Evolutionary conservation across 1,284 basidiomycete species (phyloP).

Genomic region (Ustilago crameri): DNA sequence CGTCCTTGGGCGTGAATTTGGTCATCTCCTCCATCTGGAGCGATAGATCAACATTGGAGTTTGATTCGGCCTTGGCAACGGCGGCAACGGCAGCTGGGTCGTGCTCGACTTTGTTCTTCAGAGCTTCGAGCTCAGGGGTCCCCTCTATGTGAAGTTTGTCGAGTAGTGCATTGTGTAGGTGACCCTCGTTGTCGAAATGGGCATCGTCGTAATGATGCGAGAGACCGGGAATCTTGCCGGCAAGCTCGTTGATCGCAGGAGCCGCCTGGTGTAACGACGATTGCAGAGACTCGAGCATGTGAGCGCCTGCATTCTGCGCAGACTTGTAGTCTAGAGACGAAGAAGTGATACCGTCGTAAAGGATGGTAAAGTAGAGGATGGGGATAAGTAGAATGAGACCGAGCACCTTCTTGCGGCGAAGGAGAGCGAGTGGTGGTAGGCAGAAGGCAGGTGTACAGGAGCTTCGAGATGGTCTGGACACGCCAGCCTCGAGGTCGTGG

Average conservation of each 20-base stretch:
- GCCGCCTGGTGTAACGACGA: conserved; percentile 14
- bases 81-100: background rate
- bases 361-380: conserved; percentile 17
- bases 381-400: conserved; percentile 21
- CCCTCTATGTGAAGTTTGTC: conserved; percentile 32
- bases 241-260: conserved; percentile 31
- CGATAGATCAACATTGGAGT: conserved; percentile 3
- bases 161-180: conserved; percentile 34
- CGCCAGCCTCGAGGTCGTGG: conserved; percentile 32
- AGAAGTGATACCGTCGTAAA: conserved; percentile 21
- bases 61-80: background rate
- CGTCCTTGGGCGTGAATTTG: conserved; percentile 25
- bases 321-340: conserved; percentile 14
- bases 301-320: conserved; percentile 11
- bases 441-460: conserved; percentile 18
- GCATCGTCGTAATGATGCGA: conserved; percentile 20
- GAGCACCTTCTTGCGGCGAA: conserved; percentile 36
- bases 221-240: conserved; percentile 17
- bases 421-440: conserved; percentile 31
- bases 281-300: conserved; percentile 24
- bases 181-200: conserved; percentile 24
- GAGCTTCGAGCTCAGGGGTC: conserved; percentile 13
- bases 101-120: conserved; percentile 25
- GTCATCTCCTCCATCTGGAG: conserved; percentile 26
- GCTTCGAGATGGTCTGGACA: conserved; percentile 1